Base-by-base conservation (phyloP, 2,329 filamentous ascomycete genomes). In the Sporothrix schenckii region DNA sequence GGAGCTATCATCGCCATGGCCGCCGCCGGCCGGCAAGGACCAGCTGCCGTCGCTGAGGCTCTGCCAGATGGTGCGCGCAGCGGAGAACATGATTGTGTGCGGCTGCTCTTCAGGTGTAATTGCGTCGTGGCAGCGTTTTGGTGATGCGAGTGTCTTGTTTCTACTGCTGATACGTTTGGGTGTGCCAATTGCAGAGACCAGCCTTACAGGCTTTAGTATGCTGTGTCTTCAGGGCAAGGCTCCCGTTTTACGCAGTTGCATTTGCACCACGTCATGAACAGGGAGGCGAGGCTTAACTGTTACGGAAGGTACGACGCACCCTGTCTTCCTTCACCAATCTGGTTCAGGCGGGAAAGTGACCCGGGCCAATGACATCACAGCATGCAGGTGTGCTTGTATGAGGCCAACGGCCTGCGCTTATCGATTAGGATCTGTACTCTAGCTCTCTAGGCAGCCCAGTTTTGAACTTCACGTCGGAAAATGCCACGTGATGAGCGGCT, bases 291-390 rank as follows among this genome's bases (percentile, higher is more conserved):
- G 34, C 34, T 7, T 34, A 49, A 19, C 44, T 49, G 11, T 14
- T 49, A 13, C 14, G 44, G 44, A 49, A 49, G 44, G 44, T 34
- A 68, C 34, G 34, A 54, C 66, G 30, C 39, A 49, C 16, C n/a
- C 21, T 14, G 30, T 44, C 58, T 21, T 13, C n/a, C 39, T 47
- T 13, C 39, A 21, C 19, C 53, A 56, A 27, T 56, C 10, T 34
- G 53, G 53, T 56, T 58, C 24, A 58, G 54, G 56, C 56, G 56
- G 56, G 49, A 53, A 10, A 24, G 5, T n/a, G 24, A n/a, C 30
- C 39, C 34, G 34, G 41, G 39, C 69, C 65, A 71, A 71, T 71
- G 69, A 71, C 69, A 71, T 71, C 69, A 71, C 69, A 49, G 65
- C 30, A 11, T 58, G n/a, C 21, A 16, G 27, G n/a, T 19, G 27